Evolutionary conservation across 495 filamentous ascomycete species (phyloP), one percentile per base, ranked within the genome.

Genomic region (Alectoria sarmentosa): DNA sequence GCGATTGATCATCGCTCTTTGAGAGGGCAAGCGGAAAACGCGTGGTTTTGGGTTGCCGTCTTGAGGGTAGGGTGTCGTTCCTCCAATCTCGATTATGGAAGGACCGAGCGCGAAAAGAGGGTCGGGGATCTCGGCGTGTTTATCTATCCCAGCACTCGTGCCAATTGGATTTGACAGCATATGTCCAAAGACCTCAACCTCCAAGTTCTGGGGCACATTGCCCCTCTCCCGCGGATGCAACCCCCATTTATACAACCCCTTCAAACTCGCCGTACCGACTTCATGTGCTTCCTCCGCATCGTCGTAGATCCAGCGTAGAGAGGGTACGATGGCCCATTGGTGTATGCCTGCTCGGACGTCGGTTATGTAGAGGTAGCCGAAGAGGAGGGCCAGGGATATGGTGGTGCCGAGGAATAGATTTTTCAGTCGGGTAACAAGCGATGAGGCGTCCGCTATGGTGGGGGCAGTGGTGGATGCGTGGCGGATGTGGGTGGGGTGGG

Each of bases 281-380:
- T 93, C 84, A 73, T 98, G 94, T 28, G 94, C 94, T 39, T 92
- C 90, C 74, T 98, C 94, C 46, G 92, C 92, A 74, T 97, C 93
- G 1, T 88, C 82, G 61, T 81, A 91, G 38, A 95, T 17, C 61
- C 79, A 70, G 17, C 93, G 83, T 17, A 98, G 77, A 54, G 88
- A 73, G 23, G 86, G 91, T 32, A 91, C 87, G 38, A 90, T 78
- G n/a, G 89, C 78, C 75, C 88, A 96, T 65, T 84, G 83, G 78
- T 97, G 94, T 63, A 93, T 70, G 69, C 87, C 88, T 30, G 94
- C 90, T 64, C 94, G 85, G 17, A 93, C 96, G 76, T 98, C 94
- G 63, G 93, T 97, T 41, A 86, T 76, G 72, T 96, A 96, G 70
- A 90, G 76, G 72, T 90, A 94, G 38, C 80, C 79, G 57, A 83